phyloP scores from a whole-genome alignment of 148 eudicot genomes.

The Spergularia marina region DNA sequence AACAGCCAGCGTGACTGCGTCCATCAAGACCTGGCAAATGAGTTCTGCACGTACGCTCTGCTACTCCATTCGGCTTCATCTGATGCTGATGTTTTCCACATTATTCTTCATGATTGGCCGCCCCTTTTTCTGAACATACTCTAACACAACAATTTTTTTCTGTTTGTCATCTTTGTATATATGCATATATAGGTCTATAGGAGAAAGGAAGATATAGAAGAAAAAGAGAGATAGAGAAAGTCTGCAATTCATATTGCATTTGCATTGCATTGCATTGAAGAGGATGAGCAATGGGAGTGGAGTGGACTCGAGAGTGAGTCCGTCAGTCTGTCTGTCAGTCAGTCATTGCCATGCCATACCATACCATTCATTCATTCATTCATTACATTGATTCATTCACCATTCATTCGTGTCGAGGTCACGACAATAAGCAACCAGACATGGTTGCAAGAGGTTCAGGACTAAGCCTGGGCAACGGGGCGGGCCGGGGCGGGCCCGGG shows the following conservation, averaged over 20 bases:
- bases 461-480: no score
- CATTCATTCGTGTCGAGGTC: conserved; percentile 4
- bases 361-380: conserved; percentile 6
- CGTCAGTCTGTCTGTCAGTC: conserved; percentile 9
- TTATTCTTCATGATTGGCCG: conserved; percentile 11
- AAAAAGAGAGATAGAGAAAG: conserved; percentile 15
- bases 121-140: conserved; percentile 6
- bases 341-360: neutral
- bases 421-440: neutral
- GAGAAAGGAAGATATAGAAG: conserved; percentile 19
- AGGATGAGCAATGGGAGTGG: conserved; percentile 26
- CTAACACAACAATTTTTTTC: neutral
- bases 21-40: conserved; percentile 63
- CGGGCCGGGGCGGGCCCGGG: no score
- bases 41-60: conserved; percentile 34
- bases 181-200: conserved; percentile 21
- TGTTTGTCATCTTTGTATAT: neutral
- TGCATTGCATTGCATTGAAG: conserved; percentile 12
- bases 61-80: conserved; percentile 27
- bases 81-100: conserved; percentile 17
- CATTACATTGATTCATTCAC: conserved; percentile 18
- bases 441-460: neutral
- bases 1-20: conserved; percentile 39
- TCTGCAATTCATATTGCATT: conserved; percentile 9
- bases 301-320: conserved; percentile 12